phyloP scores from a whole-genome alignment of 768 basidiomycete species.

The Mycena maculata region DNA sequence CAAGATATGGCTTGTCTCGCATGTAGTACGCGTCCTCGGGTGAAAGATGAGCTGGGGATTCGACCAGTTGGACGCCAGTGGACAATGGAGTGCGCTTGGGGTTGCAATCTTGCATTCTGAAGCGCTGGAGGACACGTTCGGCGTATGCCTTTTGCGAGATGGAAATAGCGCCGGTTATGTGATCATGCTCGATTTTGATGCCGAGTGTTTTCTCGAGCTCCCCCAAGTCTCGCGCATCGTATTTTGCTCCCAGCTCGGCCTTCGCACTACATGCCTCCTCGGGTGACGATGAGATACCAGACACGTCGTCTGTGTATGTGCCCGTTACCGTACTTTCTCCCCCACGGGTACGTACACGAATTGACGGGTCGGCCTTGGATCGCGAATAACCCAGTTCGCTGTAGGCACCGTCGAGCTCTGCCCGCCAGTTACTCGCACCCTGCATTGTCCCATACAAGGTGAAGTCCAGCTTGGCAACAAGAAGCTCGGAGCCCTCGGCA shows the following conservation, averaged over 20 bases:
- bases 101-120: constrained; percentile 19
- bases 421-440: constrained; percentile 11
- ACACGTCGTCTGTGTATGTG: constrained; percentile 10
- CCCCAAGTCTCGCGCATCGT: neutral
- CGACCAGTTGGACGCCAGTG: neutral
- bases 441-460: constrained; percentile 17
- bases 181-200: constrained; percentile 41
- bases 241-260: neutral
- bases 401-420: neutral
- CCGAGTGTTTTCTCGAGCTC: constrained; percentile 34
- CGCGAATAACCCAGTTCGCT: neutral
- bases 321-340: neutral
- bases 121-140: constrained; percentile 38
- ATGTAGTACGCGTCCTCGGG: neutral
- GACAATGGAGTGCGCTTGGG: constrained; percentile 1
- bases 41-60: neutral
- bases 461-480: neutral
- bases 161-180: constrained; percentile 24
- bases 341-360: neutral
- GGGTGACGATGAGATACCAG: neutral
- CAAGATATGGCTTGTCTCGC: constrained; percentile 25
- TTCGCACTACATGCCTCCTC: neutral
- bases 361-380: neutral
- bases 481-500: neutral
- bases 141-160: constrained; percentile 45